Base-by-base conservation (phyloP, 352 stramenopile species). In the Thraustochytrium sp. region DNA sequence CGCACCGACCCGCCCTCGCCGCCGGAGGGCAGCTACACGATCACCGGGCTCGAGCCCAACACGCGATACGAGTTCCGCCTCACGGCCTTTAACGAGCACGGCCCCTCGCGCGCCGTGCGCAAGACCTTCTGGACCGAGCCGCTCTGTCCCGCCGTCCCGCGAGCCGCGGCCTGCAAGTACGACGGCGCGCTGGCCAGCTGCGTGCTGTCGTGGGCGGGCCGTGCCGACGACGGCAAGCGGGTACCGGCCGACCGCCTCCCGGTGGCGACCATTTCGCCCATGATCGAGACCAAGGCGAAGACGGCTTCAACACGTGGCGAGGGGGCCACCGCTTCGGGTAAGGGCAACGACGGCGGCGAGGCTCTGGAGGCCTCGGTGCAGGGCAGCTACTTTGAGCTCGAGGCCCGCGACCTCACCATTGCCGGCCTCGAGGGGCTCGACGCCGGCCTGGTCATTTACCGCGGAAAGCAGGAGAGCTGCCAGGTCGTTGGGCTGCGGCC, bases 61-160 rank as follows among this genome's bases (percentile, higher is more conserved):
- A 37, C 37, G 3, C 13, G 4, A 18, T 80, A 80, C 44, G n/a
- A n/a, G 36, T 80, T 80, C 34, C 48, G 68, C 18, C 4, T 80
- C 31, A 80, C 40, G 5, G 68, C 68, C 5, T 80, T 80, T 34
- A 80, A 80, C 38, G 29, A 61, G n/a, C 23, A 53, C 53, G 68
- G 68, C 31, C 36, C 68, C 1, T 80, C 68, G 13, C 31, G 26
- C 3, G 8, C 68, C 16, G n/a, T 26, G 13, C 42, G 68, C 8
- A 44, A 29, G 23, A 62, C 13, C 40, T 77, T 77, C 26, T 55
- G 46, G 40, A 77, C 65, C 68, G 13, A 23, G 11, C 65, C 65
- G 0, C 29, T 31, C 1, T 26, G 23, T 11, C 65, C 65, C 8
- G 13, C 23, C 65, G 21, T 37, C 8, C 46, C 46, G 21, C 21